Conservation (phyloP, 345 rosid species). For the Lepidium africanum region DNA sequence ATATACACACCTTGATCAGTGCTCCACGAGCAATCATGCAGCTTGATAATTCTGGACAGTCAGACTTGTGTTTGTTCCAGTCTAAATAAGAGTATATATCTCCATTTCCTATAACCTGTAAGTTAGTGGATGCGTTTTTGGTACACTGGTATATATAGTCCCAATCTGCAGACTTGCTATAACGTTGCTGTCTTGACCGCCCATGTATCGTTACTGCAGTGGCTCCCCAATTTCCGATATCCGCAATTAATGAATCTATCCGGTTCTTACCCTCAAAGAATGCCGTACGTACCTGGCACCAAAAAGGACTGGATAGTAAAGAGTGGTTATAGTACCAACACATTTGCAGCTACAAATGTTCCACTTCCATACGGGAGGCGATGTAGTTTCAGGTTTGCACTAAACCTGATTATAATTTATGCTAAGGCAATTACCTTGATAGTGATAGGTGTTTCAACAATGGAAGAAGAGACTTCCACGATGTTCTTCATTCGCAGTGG, state of each 20-base stretch:
- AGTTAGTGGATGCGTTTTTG: conserved; percentile 45
- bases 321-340: background rate
- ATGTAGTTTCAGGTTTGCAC: background rate
- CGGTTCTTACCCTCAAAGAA: conserved; percentile 78
- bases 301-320: background rate
- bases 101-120: conserved; percentile 85
- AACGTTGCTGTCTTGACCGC: conserved; percentile 88
- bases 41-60: conserved; percentile 70
- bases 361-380: background rate
- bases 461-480: conserved; percentile 57
- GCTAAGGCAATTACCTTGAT: conserved; percentile 51
- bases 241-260: conserved; percentile 66
- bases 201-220: conserved; percentile 88
- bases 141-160: conserved; percentile 72
- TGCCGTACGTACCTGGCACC: conserved; percentile 75
- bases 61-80: conserved; percentile 72
- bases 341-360: background rate
- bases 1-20: conserved; percentile 54
- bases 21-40: conserved; percentile 98
- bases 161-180: conserved; percentile 92
- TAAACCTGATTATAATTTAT: background rate
- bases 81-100: conserved; percentile 73
- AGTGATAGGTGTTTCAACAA: conserved; percentile 78
- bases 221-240: conserved; percentile 79
- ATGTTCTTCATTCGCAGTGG: conserved; percentile 77